Base-by-base conservation (phyloP, 768 basidiomycete species). In the Leucocoprinus birnbaumii region DNA sequence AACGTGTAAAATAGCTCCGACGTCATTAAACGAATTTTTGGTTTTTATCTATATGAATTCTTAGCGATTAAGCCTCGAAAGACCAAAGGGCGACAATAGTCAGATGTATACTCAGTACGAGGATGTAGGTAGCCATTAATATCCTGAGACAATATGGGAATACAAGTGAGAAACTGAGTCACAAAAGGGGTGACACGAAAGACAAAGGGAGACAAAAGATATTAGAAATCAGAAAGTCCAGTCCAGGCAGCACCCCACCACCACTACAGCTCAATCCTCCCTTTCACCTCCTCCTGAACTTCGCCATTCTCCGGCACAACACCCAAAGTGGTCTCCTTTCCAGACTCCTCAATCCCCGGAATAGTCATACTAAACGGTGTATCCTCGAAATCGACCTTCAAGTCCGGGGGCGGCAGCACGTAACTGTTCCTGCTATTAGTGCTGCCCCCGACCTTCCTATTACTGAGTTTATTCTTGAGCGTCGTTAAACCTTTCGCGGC, bases 331-430 rank as follows among this genome's bases (percentile, higher is more conserved):
- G 21, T n/a, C n/a, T 55, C 54, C 38, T 55, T 55, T 48, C 49
- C 44, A 5, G 54, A 49, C 31, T 49, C 54, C 5, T 49, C 54
- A 18, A 55, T 55, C 3, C 54, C 54, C 7, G 54, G 48, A 43
- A 55, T 55, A 22, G 40, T 48, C 21, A 48, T 43, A 43, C 54
- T 31, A 19, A 55, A 55, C 5, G 54, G 54, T 24, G 47, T 21
- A 37, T 55, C 47, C 54, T 55, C 54, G 11, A 55, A 42, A 9
- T 55, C 54, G 18, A 55, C 38, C 27, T 55, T 55, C 54, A 55
- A 43, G 31, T 49, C 54, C 9, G 48, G 54, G 2, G 54, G 54
- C 11, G 54, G 48, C 18, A 55, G 10, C 19, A 49, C 47, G 27
- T 35, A 55, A 43, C 54, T 55, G 31, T 42, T 48, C 40, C 54